Evolutionary conservation across 305 asterid genomes (phyloP).

Genomic region (Fraxinus xanthoxyloides): DNA sequence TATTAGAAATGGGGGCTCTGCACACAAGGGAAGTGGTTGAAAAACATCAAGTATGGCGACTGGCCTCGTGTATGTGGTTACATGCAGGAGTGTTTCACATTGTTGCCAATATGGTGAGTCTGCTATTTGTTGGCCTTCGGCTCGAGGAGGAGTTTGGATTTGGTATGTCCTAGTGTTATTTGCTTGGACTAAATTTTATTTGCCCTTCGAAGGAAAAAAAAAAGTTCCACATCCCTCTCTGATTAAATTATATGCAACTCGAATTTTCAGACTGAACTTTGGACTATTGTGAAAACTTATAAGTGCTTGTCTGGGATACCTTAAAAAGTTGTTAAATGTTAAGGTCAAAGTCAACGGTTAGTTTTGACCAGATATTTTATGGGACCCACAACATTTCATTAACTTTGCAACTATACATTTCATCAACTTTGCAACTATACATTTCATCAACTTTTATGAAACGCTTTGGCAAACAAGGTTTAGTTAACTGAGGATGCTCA

Average conservation of each 20-base stretch:
- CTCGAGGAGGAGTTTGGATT: conserved; percentile 96
- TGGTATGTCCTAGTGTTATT: conserved; percentile 34
- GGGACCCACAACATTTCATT: too few species aligned
- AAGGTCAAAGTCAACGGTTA: too few species aligned
- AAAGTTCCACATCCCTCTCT: not conserved
- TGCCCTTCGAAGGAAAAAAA: not conserved
- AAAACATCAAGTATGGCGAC: conserved; percentile 58
- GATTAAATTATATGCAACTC: too few species aligned
- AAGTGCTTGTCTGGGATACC: too few species aligned
- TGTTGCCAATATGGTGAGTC: conserved; percentile 76
- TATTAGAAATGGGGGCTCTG: conserved; percentile 60
- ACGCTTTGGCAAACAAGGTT: not conserved
- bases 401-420: too few species aligned
- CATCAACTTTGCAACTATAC: too few species aligned
- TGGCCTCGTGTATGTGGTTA: conserved; percentile 82
- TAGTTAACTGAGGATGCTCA: not conserved
- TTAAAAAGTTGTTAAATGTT: too few species aligned
- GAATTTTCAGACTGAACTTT: not conserved
- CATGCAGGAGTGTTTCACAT: conserved; percentile 87
- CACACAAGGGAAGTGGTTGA: conserved; percentile 59
- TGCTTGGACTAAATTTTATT: not conserved
- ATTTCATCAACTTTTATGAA: too few species aligned
- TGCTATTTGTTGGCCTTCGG: conserved; percentile 77
- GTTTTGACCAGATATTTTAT: too few species aligned
- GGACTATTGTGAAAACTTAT: not conserved